Base-by-base conservation (phyloP, 768 basidiomycete species). In the Termitomyces sp. region DNA sequence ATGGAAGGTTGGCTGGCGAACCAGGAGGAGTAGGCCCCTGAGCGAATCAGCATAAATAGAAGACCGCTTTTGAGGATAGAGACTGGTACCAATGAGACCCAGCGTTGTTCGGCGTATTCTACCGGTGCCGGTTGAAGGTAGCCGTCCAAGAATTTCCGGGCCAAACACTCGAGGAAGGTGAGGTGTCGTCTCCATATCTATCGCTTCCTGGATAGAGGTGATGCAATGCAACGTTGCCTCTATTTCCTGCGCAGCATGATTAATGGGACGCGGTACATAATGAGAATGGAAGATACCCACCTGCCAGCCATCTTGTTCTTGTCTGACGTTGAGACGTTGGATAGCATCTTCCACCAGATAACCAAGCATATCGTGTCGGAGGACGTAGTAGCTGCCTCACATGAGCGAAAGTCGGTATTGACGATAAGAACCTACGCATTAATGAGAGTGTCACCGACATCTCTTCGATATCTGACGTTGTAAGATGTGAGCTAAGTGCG, bases 151-250 rank as follows among this genome's bases (percentile, higher is more conserved):
- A 16, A 94, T 76, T 6, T 85, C 82, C 0, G 83, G 75, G n/a
- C 84, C 83, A 66, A 95, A 95, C 15, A 98, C 62, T 10, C 81
- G 79, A 24, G 74, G 69, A 3, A 94, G 75, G 49, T 85, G 79
- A 0, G 73, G 86, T 5, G 72, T 70, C 36, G 74, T 76, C 45
- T 80, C 79, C 54, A 81, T 69, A 59, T 81, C 80, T 28, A 95
- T 78, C 0, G 93, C 92, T 76, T 98, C 95, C 65, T 95, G 91
- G 9, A 94, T 79, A 6, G 88, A 88, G 75, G 87, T 86, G 39
- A 96, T 78, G 65, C 91, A 94, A 66, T 95, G 91, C 7, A 98
- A 69, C 0, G 87, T 87, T 2, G 90, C 90, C 71, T 98, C 95
- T 39, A 94, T 81, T 58, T 91, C 87, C 92, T 96, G 61, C 0